Conservation (phyloP, 441 rosid species). For the Syzygium syzygioides region DNA sequence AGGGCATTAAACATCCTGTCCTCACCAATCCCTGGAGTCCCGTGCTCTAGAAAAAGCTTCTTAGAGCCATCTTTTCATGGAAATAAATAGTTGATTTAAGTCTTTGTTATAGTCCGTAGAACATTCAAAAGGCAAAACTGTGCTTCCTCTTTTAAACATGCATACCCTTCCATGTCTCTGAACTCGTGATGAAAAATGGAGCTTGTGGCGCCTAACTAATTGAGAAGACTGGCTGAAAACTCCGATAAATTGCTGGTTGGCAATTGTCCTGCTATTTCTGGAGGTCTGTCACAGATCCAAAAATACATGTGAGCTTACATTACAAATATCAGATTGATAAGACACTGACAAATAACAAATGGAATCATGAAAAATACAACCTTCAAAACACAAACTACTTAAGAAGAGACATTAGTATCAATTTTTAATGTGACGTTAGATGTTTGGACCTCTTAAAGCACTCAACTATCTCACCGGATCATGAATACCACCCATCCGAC, state of each 20-base stretch:
- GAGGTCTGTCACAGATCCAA: constrained; percentile 26
- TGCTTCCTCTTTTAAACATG: background rate
- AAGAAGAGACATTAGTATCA: background rate
- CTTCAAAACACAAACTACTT: background rate
- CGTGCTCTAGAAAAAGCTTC: background rate
- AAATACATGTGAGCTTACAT: background rate
- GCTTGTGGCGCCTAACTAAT: constrained; percentile 13
- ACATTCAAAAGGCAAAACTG: background rate
- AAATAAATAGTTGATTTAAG: background rate
- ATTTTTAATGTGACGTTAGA: background rate
- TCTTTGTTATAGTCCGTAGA: background rate
- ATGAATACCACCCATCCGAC: background rate
- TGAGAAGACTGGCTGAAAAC: constrained; percentile 10
- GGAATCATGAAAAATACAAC: background rate
- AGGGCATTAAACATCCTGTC: background rate
- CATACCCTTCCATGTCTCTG: constrained; percentile 29
- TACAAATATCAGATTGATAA: background rate
- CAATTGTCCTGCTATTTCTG: constrained; percentile 10
- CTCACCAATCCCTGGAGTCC: background rate
- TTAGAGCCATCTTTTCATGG: background rate
- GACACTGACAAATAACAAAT: background rate
- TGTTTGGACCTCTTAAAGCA: background rate
- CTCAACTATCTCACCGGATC: background rate
- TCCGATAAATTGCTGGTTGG: constrained; percentile 12
- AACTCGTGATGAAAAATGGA: constrained; percentile 20